These are phyloP conservation scores for Suillus cothurnatus DNA, from an alignment of 768 basidiomycete species.

Conservation along the genomic window DNA sequence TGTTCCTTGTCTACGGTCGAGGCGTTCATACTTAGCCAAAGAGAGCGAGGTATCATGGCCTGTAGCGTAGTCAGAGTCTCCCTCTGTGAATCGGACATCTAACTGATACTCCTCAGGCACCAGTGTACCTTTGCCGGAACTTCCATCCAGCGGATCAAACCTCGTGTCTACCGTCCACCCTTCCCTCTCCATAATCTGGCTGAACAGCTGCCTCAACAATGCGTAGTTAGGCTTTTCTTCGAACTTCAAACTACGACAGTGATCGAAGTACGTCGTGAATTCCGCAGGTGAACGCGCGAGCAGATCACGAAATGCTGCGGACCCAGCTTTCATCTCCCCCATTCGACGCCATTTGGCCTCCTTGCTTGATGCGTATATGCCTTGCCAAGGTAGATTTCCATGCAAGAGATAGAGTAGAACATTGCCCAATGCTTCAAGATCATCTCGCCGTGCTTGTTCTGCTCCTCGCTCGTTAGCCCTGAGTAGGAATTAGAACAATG, in stretches of 20 bases:
- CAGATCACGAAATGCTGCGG: constrained; percentile 1
- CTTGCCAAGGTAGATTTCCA: constrained; percentile 25
- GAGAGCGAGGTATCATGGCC: no score
- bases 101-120: not conserved
- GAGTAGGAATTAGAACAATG: not conserved
- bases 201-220: constrained; percentile 18
- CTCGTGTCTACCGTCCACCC: not conserved
- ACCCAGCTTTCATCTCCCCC: constrained; percentile 17
- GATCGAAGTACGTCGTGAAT: constrained; percentile 19
- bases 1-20: no score
- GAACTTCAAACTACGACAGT: constrained; percentile 18
- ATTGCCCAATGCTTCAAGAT: constrained; percentile 23
- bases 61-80: not conserved
- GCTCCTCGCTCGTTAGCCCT: not conserved
- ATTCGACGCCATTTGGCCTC: constrained; percentile 7
- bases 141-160: not conserved
- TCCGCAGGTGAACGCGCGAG: constrained; percentile 2
- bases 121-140: no score
- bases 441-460: constrained; percentile 25
- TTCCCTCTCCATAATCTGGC: not conserved
- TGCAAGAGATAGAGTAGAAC: constrained; percentile 25
- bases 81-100: not conserved
- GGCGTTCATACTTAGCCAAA: no score
- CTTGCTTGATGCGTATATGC: constrained; percentile 10
- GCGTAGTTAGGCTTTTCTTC: constrained; percentile 25